A percentile compares a stretch with the other conserved stretches of the same genome.
Evolutionary conservation across 179 eudicot genomes (phyloP).

Genomic region (Gypsophila paniculata): DNA sequence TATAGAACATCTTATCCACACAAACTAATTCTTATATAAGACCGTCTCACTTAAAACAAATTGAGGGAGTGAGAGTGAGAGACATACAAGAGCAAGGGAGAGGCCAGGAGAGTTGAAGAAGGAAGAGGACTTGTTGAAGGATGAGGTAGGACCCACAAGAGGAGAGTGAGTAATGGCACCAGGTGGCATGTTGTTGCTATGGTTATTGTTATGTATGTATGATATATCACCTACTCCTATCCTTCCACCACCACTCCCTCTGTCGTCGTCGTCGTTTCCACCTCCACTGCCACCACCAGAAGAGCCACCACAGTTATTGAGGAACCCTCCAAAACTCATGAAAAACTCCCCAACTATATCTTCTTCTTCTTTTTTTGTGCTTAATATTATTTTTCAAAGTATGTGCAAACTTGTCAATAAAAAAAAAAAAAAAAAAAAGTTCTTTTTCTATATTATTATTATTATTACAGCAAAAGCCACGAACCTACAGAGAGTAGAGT

Average conservation of each 20-base stretch:
- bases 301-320: slow-evolving; percentile 42
- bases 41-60: no score
- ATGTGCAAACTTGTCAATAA: no score
- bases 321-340: slow-evolving; percentile 96
- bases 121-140: slow-evolving; percentile 46
- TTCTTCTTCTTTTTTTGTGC: neutral
- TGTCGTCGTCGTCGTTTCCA: slow-evolving; percentile 16
- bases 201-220: slow-evolving; percentile 15
- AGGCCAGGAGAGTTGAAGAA: slow-evolving; percentile 90
- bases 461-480: no score
- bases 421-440: no score
- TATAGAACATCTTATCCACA: neutral
- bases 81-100: slow-evolving; percentile 77
- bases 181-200: slow-evolving; percentile 42
- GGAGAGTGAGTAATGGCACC: slow-evolving; percentile 44
- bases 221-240: slow-evolving; percentile 36
- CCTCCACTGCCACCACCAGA: slow-evolving; percentile 45
- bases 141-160: slow-evolving; percentile 34
- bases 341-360: slow-evolving; percentile 23
- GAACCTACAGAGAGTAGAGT: no score
- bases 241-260: slow-evolving; percentile 28
- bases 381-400: slow-evolving; percentile 1
- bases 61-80: slow-evolving; percentile 9
- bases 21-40: no score
- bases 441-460: no score